Base-by-base conservation (phyloP, 75 land plant genomes). In the Adiantum capillusveneris region DNA sequence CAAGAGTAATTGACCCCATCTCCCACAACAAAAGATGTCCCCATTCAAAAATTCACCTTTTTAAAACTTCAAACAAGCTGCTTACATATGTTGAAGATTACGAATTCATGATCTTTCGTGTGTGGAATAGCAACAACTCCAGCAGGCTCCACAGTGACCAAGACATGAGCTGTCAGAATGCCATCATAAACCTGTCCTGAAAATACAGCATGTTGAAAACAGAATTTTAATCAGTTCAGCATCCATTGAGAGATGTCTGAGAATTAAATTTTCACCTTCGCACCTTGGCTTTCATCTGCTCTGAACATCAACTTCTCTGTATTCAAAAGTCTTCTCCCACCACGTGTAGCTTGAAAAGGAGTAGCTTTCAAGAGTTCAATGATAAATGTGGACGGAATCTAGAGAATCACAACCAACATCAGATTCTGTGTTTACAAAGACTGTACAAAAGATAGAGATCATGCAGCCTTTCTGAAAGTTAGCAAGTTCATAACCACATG, bases 251-350 rank as follows among this genome's bases (percentile, higher is more conserved):
- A 9, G 14, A 41, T 41, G 14, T 9, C 14, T 9, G 14, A 14
- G 14, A 9, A 41, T 41, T 9, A 41, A 41, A 9, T 9, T 14
- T 14, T 9, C 14, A 41, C 43, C 43, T 41, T 14, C 9, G 43
- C 43, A 41, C 43, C 43, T 9, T 41, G 43, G 14, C 43, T 41
- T 41, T 41, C 43, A 41, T 41, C 43, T 14, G 43, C 43, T 41
- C 43, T 41, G 14, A 41, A 41, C 43, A 41, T 41, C 43, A 41
- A 41, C 43, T 41, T 41, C 43, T 41, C 43, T 41, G 43, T 41
- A 41, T 41, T 41, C 43, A 41, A 41, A 41, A 41, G 43, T 41
- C 43, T 41, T 41, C 43, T 41, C 14, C 43, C 43, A 9, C 43
- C 43, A 41, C 43, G 43, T 41, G 14, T 41, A 14, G 43, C 43